Evolutionary conservation across 1,284 basidiomycete species (phyloP).

Genomic region (Rhodotorula sp.): DNA sequence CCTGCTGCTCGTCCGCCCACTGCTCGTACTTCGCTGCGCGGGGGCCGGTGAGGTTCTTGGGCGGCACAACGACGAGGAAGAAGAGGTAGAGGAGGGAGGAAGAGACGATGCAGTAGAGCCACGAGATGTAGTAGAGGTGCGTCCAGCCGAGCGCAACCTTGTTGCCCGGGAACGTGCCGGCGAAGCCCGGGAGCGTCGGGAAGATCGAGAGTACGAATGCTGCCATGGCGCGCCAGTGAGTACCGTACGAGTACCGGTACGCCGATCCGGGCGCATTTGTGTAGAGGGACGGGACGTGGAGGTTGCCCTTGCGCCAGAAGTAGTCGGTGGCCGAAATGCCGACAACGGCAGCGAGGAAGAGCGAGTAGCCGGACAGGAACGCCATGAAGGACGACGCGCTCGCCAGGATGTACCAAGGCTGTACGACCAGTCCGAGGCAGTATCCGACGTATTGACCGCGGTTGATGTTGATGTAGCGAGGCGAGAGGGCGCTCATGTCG

Average conservation of each 20-base stretch:
- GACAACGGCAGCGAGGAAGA: constrained; percentile 32
- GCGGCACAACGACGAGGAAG: constrained; percentile 4
- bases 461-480: constrained; percentile 50
- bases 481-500: constrained; percentile 49
- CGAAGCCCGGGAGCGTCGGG: constrained; percentile 26
- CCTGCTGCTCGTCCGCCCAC: constrained; percentile 11
- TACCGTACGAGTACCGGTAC: constrained; percentile 21
- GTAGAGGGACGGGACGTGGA: constrained; percentile 31
- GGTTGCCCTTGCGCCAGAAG: constrained; percentile 28
- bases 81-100: constrained; percentile 2
- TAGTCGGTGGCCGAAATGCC: constrained; percentile 19
- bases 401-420: constrained; percentile 50
- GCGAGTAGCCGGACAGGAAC: constrained; percentile 30
- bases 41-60: background rate
- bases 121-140: constrained; percentile 16
- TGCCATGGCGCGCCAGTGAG: constrained; percentile 18
- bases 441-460: constrained; percentile 46
- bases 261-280: constrained; percentile 8
- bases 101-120: constrained; percentile 14
- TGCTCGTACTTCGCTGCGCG: constrained; percentile 6
- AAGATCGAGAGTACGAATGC: constrained; percentile 26
- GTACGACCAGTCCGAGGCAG: constrained; percentile 45
- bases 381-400: constrained; percentile 32
- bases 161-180: constrained; percentile 1
- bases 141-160: background rate